Base-by-base conservation (phyloP, 2,329 filamentous ascomycete species). In the Xylaria sp. region DNA sequence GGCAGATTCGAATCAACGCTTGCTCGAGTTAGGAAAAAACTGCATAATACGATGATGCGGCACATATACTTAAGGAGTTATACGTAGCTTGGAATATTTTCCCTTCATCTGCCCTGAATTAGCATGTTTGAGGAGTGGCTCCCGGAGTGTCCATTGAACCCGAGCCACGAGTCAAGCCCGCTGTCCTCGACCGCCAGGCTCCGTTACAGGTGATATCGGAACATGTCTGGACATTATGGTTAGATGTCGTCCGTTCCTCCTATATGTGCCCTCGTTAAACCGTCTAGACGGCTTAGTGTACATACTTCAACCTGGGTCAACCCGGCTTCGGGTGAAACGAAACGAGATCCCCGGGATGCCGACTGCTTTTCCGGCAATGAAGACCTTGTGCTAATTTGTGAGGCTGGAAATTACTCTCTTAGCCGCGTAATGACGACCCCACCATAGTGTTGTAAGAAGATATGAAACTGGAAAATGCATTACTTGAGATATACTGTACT, bases 181-280 rank as follows among this genome's bases (percentile, higher is more conserved):
- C 44, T 45, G 50, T 58, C 61, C 17, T 42, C 39, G n/a, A 33
- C 39, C 17, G 31, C 54, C 39, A 25, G 38, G 27, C 51, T 36
- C 54, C 38, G 27, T 13, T 27, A 17, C 17, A 5, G 27, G 20
- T 13, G 55, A 20, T 57, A 47, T 57, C 61, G 51, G 55, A 65
- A 38, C 61, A 53, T 60, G 42, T 25, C 56, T 51, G 44, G 61
- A 57, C 61, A 65, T 61, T 47, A 33, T 54, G 36, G 50, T 49
- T 44, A 45, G 45, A 54, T 54, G 25, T 50, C 42, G 27, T 63
- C 39, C 29, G 60, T 60, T 62, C 27, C 61, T 51, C 13, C 11
- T 27, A 11, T 44, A 42, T 22, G 3, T 45, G 45, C 22, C 55
- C 31, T 25, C 11, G 47, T 55, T 42, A 42, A 15, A n/a, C 22